Evolutionary conservation across 805 yeast species (phyloP).

Genomic region (Ascoidea tarda): DNA sequence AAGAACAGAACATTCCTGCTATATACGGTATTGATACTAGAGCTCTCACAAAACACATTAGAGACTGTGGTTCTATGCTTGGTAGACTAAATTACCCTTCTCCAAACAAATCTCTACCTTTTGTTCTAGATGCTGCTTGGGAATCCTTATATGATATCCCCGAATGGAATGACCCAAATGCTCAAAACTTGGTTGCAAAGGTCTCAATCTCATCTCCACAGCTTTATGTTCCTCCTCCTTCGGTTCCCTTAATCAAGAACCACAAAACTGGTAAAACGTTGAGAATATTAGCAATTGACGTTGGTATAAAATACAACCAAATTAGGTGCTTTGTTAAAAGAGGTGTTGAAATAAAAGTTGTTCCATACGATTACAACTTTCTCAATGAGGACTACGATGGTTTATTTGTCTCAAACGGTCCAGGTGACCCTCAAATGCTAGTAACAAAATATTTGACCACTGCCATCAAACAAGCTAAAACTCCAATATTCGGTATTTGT

Average conservation of each 20-base stretch:
- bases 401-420: constrained; percentile 93
- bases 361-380: constrained; percentile 90
- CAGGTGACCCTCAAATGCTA: constrained; percentile 96
- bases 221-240: constrained; percentile 56
- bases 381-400: constrained; percentile 80
- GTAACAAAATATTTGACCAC: constrained; percentile 46
- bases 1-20: constrained; percentile 87
- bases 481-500: constrained; percentile 96
- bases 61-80: constrained; percentile 84
- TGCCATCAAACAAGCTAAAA: constrained; percentile 49
- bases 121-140: constrained; percentile 38
- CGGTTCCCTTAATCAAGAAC: constrained; percentile 35
- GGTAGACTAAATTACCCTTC: constrained; percentile 49
- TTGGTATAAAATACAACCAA: constrained; percentile 97
- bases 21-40: constrained; percentile 97
- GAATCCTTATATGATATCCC: constrained; percentile 50
- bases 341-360: constrained; percentile 92
- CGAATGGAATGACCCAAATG: constrained; percentile 90
- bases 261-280: constrained; percentile 58
- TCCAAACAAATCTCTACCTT: constrained; percentile 18
- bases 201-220: constrained; percentile 74
- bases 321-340: constrained; percentile 92
- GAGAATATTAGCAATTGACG: constrained; percentile 84
- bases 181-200: constrained; percentile 78
- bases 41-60: constrained; percentile 81